Evolutionary conservation across 768 basidiomycete species (phyloP), one percentile per base, ranked within the genome.

Genomic region (Tulasnella sp.): DNA sequence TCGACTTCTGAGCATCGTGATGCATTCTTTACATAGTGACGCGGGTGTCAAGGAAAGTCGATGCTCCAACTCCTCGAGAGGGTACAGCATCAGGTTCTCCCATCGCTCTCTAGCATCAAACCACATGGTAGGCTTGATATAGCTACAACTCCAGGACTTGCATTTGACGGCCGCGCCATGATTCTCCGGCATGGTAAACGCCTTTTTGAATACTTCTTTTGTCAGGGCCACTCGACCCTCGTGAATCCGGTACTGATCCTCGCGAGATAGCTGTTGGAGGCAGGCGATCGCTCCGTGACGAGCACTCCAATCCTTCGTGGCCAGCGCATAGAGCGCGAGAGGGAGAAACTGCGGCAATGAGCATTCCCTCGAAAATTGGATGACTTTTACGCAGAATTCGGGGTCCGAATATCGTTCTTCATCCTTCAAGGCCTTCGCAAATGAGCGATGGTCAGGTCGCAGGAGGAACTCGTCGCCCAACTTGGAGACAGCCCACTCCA

Each of bases 301-400:
- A 20, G 72, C 31, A 31, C 22, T 31, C 72, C n/a, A 72, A 34
- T 72, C 72, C 72, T 18, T 72, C n/a, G 72, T 72, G 1, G 72
- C 72, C 5, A 72, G 72, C 72, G n/a, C n/a, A n/a, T 72, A 31
- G 41, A 72, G 34, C 1, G 72, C 72, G 31, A 72, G n/a, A 34
- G 72, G 72, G 34, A 72, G 41, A 9, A 72, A 72, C 72, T 72
- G n/a, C 72, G 72, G 72, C 16, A 72, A 42, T 14, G 34, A 34
- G 41, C 72, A 31, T n/a, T 72, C 2, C 22, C 50, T 20, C 1
- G 50, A 18, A 7, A 72, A 34, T 12, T 72, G 31, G n/a, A 72
- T 72, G 72, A 72, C 72, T 34, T 72, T 6, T 12, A 72, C 72
- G 34, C 34, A 34, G 20, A 72, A 34, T 34, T 34, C 12, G 18